Evolutionary conservation across 2,329 filamentous ascomycete genomes (phyloP).

Genomic region (Penicillium thymicola): DNA sequence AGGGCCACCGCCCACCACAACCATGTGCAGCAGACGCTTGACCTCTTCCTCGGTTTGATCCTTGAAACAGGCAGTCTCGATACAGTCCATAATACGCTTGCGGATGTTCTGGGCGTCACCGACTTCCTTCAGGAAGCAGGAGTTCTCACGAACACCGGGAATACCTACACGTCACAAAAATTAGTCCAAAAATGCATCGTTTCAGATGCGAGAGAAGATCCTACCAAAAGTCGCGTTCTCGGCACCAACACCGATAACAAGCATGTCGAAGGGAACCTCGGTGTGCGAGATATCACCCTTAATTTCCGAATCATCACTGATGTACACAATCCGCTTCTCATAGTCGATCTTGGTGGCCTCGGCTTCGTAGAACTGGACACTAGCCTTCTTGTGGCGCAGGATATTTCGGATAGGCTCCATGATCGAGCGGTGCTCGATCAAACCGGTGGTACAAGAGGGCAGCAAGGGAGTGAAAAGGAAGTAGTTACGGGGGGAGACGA

Average conservation of each 20-base stretch:
- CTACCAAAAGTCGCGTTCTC: constrained; percentile 97
- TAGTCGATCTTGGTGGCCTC: constrained; percentile 95
- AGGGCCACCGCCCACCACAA: constrained; percentile 87
- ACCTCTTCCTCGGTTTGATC: constrained; percentile 84
- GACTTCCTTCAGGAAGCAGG: constrained; percentile 98
- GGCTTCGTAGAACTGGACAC: constrained; percentile 96
- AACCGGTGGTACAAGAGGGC: constrained; percentile 94
- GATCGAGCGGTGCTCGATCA: constrained; percentile 98
- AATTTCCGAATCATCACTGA: constrained; percentile 89
- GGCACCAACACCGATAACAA: constrained; percentile 93
- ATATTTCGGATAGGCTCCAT: constrained; percentile 99
- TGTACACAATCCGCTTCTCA: constrained; percentile 80
- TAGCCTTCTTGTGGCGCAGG: constrained; percentile 87
- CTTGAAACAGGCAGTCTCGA: constrained; percentile 98
- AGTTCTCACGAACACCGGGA: constrained; percentile 89
- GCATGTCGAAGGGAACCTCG: constrained; percentile 95
- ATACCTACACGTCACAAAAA: constrained; percentile 54
- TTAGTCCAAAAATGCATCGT: constrained; percentile 10
- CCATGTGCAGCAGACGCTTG: constrained; percentile 95
- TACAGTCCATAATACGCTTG: constrained; percentile 99
- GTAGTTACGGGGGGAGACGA: constrained; percentile 98
- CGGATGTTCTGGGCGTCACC: constrained; percentile 92
- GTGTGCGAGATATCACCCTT: constrained; percentile 78
- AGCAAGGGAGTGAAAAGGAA: constrained; percentile 98
- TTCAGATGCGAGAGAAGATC: constrained; percentile 22